Evolutionary conservation across 1,139 yeast genomes (phyloP).

Genomic region (Yamadazyma membranifaciens): DNA sequence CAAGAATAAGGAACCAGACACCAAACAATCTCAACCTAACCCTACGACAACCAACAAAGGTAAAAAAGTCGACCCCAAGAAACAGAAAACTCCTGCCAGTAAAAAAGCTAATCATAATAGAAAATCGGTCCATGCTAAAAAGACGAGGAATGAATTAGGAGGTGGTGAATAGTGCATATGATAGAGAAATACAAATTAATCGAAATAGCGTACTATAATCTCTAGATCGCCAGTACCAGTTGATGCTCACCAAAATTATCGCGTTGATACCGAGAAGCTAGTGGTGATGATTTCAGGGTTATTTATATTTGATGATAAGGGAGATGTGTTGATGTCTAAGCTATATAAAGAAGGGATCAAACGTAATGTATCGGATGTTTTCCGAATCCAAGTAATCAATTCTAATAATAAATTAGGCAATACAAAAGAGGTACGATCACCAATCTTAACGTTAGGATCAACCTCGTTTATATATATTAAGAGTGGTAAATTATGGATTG

Average conservation of each 20-base stretch:
- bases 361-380: constrained; percentile 78
- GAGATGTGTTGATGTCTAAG: constrained; percentile 82
- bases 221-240: background rate
- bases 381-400: constrained; percentile 84
- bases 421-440: constrained; percentile 52
- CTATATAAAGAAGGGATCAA: constrained; percentile 67
- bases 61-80: constrained; percentile 1
- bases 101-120: constrained; percentile 60
- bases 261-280: constrained; percentile 2
- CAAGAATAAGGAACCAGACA: background rate
- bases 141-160: constrained; percentile 13
- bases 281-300: constrained; percentile 70
- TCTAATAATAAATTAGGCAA: constrained; percentile 29
- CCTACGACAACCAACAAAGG: constrained; percentile 6
- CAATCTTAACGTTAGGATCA: constrained; percentile 86
- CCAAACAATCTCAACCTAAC: background rate
- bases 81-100: constrained; percentile 3
- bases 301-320: constrained; percentile 73
- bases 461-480: constrained; percentile 85
- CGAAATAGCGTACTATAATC: too few species aligned
- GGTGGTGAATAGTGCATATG: too few species aligned
- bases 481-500: constrained; percentile 71
- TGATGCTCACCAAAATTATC: background rate
- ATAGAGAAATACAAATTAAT: too few species aligned
- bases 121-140: constrained; percentile 52